Conservation (phyloP, 768 basidiomycete genomes). For the Pholiota molesta region DNA sequence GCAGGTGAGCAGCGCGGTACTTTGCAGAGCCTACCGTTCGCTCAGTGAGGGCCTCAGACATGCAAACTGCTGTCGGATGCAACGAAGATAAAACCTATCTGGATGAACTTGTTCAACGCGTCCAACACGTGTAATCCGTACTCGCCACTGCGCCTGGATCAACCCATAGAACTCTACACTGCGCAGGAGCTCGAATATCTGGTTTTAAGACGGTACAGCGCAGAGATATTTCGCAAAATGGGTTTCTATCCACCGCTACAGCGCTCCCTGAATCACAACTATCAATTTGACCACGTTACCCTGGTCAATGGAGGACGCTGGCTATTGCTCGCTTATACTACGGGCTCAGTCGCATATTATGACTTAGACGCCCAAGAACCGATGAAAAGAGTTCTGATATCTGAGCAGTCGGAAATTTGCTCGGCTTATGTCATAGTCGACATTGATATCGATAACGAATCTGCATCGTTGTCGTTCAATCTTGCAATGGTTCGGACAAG, state of each 20-base stretch:
- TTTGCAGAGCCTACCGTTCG: background rate
- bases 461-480: background rate
- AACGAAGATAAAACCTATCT: background rate
- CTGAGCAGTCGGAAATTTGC: background rate
- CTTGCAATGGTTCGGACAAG: background rate
- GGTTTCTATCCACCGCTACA: too few relatives aligned
- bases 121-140: background rate
- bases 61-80: background rate
- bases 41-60: background rate
- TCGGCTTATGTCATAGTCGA: background rate
- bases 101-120: background rate
- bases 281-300: too few relatives aligned
- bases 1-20: background rate
- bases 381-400: background rate
- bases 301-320: slow-evolving; percentile 3
- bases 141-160: background rate
- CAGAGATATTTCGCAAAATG: background rate
- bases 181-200: background rate
- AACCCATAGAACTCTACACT: background rate
- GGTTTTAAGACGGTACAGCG: background rate
- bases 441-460: background rate
- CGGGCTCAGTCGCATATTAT: background rate
- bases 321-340: background rate
- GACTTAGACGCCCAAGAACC: background rate
- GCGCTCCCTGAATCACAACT: too few relatives aligned